phyloP scores from a whole-genome alignment of 768 basidiomycete species.

The Boletus eberwhitei region DNA sequence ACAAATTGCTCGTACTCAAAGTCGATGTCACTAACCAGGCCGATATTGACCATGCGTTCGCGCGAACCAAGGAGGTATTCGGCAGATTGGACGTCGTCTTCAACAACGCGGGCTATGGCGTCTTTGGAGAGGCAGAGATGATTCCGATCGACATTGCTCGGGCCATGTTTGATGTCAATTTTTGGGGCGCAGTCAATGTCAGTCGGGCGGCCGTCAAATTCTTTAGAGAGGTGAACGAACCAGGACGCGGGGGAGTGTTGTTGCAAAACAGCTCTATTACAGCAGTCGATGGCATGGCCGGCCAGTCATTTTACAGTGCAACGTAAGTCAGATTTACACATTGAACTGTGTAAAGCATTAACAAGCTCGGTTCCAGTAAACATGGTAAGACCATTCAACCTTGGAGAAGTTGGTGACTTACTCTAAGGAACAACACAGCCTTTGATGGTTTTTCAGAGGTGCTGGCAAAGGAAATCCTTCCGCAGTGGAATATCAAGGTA shows the following conservation, averaged over 20 bases:
- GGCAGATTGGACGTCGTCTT: conserved; percentile 19
- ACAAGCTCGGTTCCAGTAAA: conserved; percentile 8
- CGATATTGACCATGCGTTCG: conserved; percentile 12
- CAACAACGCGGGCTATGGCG: conserved; percentile 17
- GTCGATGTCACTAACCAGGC: conserved; percentile 13
- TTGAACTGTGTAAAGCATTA: conserved; percentile 12
- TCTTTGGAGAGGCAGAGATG: conserved; percentile 26
- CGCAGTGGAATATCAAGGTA: conserved; percentile 40
- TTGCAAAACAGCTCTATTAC: conserved; percentile 34
- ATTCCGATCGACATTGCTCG: conserved; percentile 16
- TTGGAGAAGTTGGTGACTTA: neutral
- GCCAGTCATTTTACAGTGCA: conserved; percentile 18
- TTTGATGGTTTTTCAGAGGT: conserved; percentile 35
- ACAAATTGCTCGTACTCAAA: conserved; percentile 13
- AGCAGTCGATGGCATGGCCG: conserved; percentile 21
- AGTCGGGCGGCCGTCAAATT: conserved; percentile 24
- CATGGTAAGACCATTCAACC: conserved; percentile 10
- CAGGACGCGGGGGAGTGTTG: conserved; percentile 32
- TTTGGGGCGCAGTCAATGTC: conserved; percentile 29
- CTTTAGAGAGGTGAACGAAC: conserved; percentile 36
- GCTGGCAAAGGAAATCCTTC: conserved; percentile 35
- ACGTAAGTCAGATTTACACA: conserved; percentile 1
- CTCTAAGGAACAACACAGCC: conserved; percentile 14
- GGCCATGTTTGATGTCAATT: conserved; percentile 26
- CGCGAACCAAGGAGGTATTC: conserved; percentile 4